phyloP scores from a whole-genome alignment of 164 flowering plant genomes.

The grape (Vitis vinifera) region DNA sequence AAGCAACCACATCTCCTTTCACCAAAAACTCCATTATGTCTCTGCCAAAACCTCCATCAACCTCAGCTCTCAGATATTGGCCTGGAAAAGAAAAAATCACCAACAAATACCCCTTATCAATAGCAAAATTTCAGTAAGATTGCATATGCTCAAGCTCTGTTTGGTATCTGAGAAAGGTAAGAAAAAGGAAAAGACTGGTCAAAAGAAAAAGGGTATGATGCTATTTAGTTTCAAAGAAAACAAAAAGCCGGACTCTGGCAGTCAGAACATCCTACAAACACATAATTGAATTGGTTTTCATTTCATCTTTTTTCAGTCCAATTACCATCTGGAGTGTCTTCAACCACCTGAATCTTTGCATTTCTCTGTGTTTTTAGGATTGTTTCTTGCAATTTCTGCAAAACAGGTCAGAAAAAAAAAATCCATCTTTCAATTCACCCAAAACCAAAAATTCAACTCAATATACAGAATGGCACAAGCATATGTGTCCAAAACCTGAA shows the following conservation, averaged over 20 bases:
- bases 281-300: too few relatives aligned
- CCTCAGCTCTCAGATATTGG: conserved; percentile 74
- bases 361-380: conserved; percentile 82
- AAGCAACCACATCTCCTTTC: conserved; percentile 74
- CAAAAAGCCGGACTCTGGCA: too few relatives aligned
- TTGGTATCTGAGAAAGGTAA: too few relatives aligned
- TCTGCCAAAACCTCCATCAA: conserved; percentile 82
- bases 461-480: neutral
- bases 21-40: conserved; percentile 90
- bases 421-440: neutral
- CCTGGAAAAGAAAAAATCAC: conserved; percentile 36
- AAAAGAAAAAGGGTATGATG: too few relatives aligned
- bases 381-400: conserved; percentile 76
- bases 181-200: too few relatives aligned
- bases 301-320: conserved; percentile 5
- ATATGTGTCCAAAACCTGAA: conserved; percentile 40
- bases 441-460: neutral
- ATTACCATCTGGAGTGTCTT: conserved; percentile 77
- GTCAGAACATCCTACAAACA: too few relatives aligned
- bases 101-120: neutral
- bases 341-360: conserved; percentile 55
- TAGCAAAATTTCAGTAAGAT: neutral
- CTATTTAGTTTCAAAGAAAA: too few relatives aligned
- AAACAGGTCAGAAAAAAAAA: neutral
- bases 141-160: too few relatives aligned